Evolutionary conservation across 1,284 basidiomycete genomes (phyloP).

Genomic region (Spongiforma sp.): DNA sequence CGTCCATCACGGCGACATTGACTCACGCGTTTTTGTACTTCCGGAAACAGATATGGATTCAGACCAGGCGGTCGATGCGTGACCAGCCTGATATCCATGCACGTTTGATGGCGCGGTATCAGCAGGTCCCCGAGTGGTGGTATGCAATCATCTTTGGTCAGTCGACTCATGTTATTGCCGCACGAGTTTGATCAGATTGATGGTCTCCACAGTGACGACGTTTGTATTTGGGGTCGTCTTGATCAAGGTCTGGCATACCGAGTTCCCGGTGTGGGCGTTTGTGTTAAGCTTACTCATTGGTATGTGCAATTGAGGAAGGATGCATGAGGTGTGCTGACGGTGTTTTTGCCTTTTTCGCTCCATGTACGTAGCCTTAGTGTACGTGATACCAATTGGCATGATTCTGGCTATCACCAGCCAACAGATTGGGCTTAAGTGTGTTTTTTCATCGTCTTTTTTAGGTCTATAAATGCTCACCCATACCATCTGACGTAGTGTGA

Average conservation of each 20-base stretch:
- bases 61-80: constrained; percentile 53
- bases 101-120: constrained; percentile 73
- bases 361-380: constrained; percentile 44
- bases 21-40: constrained; percentile 74
- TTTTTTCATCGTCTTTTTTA: background rate
- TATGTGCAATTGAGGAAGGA: background rate
- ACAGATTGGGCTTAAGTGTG: constrained; percentile 51
- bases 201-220: constrained; percentile 43
- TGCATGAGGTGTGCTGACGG: background rate
- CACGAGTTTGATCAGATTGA: background rate
- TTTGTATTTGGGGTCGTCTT: constrained; percentile 61
- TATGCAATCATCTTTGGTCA: constrained; percentile 52
- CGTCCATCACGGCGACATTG: constrained; percentile 69
- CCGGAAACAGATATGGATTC: constrained; percentile 65
- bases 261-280: constrained; percentile 62
- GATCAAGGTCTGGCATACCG: constrained; percentile 62
- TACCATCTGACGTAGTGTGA: constrained; percentile 30
- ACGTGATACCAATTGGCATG: constrained; percentile 60
- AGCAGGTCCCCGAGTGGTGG: constrained; percentile 79
- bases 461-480: background rate
- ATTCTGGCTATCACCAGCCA: constrained; percentile 46
- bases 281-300: constrained; percentile 43
- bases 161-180: background rate
- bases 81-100: constrained; percentile 81
- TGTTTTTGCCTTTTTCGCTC: background rate